Base-by-base conservation (phyloP, 2,329 filamentous ascomycete genomes). In the Diaporthe ampelina region DNA sequence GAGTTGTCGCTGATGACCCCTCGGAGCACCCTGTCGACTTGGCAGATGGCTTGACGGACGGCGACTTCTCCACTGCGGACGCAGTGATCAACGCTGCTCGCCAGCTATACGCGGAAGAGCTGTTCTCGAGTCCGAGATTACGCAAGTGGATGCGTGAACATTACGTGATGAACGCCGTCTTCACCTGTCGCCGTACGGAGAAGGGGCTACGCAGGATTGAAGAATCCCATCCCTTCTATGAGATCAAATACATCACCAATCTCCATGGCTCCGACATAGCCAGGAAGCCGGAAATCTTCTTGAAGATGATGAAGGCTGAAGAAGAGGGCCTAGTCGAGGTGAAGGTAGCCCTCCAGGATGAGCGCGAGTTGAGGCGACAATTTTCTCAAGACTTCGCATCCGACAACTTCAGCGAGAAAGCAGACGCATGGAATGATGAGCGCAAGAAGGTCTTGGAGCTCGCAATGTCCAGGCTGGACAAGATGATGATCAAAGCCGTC, bases 231-330 rank as follows among this genome's bases (percentile, higher is more conserved):
- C 95, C 95, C 0, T 98, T 97, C 83, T 98, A 98, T 81, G 97
- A 98, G 83, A 94, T 99, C 86, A 98, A 99, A 83, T 99, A 99
- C 79, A 88, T 99, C 26, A 92, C 95, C 77, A 95, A 97, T 79
- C 95, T 98, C 83, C 94, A 94, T 10, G 93, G 98, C 76, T 87
- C 88, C 56, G 94, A 97, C 77, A 90, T 98, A 74, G 93, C 95
- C 3, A 91, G 92, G 70, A 92, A 94, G 70, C 97, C 97, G 1
- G 95, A 98, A 77, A 87, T 98, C 35, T 99, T 97, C 82, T 86
- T 99, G 73, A 96, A 97, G 84, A 99, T 99, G 97, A 91, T 98
- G 83, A 97, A 95, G 82, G 97, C 97, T 1, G 97, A 99, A 82
- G 94, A 97, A 79, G 97, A 99, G 82, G 95, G 96, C 3, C 87